Evolutionary conservation across 2,329 filamentous ascomycete species (phyloP).

Genomic region (Aureobasidium sp.): DNA sequence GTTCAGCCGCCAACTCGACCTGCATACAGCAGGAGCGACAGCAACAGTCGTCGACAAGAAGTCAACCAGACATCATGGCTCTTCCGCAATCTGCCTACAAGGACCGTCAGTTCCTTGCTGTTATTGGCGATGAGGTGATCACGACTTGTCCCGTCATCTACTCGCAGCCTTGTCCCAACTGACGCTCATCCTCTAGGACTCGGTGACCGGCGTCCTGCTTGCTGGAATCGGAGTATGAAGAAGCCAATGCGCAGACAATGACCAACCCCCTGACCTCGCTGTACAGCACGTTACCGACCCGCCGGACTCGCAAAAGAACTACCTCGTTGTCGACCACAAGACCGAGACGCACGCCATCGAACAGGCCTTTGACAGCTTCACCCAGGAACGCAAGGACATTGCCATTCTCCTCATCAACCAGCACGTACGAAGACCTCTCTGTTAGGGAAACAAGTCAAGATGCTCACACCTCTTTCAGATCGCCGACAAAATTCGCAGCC

Average conservation of each 20-base stretch:
- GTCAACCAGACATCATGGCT: constrained; percentile 41
- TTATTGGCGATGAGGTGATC: constrained; percentile 84
- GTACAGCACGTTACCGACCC: constrained; percentile 78
- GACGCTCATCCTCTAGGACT: constrained; percentile 55
- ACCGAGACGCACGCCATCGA: constrained; percentile 86
- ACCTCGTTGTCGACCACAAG: constrained; percentile 90
- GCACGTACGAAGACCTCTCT: constrained; percentile 55
- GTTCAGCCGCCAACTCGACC: not conserved
- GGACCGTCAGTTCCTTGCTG: constrained; percentile 91
- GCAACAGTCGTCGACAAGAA: not conserved
- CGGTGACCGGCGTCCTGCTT: constrained; percentile 88
- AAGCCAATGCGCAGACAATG: too few relatives aligned
- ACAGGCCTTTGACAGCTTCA: constrained; percentile 81
- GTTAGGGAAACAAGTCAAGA: not conserved
- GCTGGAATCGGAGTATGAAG: constrained; percentile 81
- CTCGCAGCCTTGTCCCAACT: not conserved
- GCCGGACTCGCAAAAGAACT: constrained; percentile 91
- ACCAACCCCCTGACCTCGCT: not conserved
- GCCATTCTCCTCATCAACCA: constrained; percentile 96
- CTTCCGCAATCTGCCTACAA: constrained; percentile 52
- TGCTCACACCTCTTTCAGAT: constrained; percentile 47
- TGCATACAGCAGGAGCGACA: not conserved
- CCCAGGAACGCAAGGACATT: constrained; percentile 86
- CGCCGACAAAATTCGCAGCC: constrained; percentile 85
- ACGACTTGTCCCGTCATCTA: constrained; percentile 19